Base-by-base conservation (phyloP, 2,329 filamentous ascomycete genomes). In the Pseudomassariella vexata region DNA sequence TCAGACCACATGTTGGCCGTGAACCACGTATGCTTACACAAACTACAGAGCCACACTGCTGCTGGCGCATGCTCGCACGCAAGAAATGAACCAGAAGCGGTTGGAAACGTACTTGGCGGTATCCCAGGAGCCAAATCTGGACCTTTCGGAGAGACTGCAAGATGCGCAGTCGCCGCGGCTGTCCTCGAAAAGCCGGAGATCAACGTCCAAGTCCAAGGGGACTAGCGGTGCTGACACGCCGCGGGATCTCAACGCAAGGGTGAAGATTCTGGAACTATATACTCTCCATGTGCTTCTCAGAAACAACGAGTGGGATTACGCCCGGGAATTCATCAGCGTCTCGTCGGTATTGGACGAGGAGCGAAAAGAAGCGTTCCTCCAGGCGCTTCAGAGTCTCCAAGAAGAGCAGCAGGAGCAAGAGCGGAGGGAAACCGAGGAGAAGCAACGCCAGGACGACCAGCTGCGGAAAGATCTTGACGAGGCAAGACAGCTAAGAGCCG, bases 301-400 rank as follows among this genome's bases (percentile, higher is more conserved):
- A 32, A 96, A 95, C 47, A 80, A 86, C 35, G 88, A 96, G 61
- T 98, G 92, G 92, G 86, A 95, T 37, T 95, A 95, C 49, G 87
- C 92, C 4, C 76, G 79, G 38, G 85, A 94, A 47, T 96, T 96
- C 56, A 94, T 96, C 50, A 78, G 72, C 49, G 77, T 87, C 50
- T 92, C 81, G 55, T 80, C 90, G 28, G 78, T 95, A 17, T 71
- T 98, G 2, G 90, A 96, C 55, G 90, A 95, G 32, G 92, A 96
- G 62, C 77, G 86, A 26, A 79, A 86, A 41, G 87, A 96, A 48
- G 81, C 85, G 1, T 95, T 96, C 55, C 63, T 94, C 11, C 82
- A 90, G 47, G 90, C 89, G 5, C 68, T 96, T 11, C 79, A 94
- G 53, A 82, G 78, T 32, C 66, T 96, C 19, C 82, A 84, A 47